A percentile compares a stretch with the other conserved stretches of the same genome.
Evolutionary conservation across 768 basidiomycete species (phyloP).

Genomic region (Pholiota conissans): DNA sequence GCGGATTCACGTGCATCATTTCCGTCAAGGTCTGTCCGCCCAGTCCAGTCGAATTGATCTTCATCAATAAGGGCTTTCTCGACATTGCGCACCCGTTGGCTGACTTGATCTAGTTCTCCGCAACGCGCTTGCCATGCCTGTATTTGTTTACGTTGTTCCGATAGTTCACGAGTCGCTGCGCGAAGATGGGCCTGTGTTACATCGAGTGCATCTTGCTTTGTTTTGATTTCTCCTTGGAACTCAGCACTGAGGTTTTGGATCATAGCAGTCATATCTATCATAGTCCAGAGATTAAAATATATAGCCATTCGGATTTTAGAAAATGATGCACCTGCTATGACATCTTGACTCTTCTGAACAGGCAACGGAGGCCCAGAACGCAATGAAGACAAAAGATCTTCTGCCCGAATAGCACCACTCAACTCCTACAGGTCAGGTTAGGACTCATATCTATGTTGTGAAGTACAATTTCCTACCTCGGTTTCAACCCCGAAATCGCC

Average conservation of each 20-base stretch:
- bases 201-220: conserved; percentile 87
- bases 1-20: conserved; percentile 39
- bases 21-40: conserved; percentile 53
- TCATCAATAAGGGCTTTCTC: conserved; percentile 78
- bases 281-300: neutral
- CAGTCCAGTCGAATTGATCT: conserved; percentile 87
- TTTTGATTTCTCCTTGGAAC: conserved; percentile 80
- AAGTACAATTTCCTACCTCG: conserved; percentile 57
- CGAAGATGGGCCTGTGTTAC: conserved; percentile 85
- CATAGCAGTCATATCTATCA: conserved; percentile 79
- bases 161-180: conserved; percentile 85
- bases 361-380: conserved; percentile 75
- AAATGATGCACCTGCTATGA: conserved; percentile 61
- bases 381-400: conserved; percentile 76
- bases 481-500: conserved; percentile 95
- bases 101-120: conserved; percentile 77
- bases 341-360: conserved; percentile 86
- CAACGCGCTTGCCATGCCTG: conserved; percentile 72
- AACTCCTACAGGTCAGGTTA: conserved; percentile 51
- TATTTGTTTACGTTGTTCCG: conserved; percentile 87
- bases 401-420: conserved; percentile 66
- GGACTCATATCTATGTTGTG: neutral
- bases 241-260: conserved; percentile 77
- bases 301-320: neutral
- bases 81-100: conserved; percentile 81